These are phyloP conservation scores for Cyberlindnera amylophila DNA, from an alignment of 805 yeast genomes.

Conservation along the genomic window DNA sequence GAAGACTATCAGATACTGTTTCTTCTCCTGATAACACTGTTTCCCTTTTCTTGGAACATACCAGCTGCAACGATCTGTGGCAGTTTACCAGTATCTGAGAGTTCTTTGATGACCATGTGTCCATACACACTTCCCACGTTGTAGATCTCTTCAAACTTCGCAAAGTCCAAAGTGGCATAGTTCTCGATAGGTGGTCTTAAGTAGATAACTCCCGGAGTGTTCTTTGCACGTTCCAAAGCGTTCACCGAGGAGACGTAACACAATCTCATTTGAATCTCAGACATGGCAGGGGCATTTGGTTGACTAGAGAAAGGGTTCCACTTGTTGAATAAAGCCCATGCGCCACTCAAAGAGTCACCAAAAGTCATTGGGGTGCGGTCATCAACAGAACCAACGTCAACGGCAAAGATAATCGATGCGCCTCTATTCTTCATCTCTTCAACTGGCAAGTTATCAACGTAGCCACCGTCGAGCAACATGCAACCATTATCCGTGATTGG, in stretches of 20 bases:
- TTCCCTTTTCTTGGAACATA: slow-evolving; percentile 29
- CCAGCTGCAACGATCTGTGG: slow-evolving; percentile 59
- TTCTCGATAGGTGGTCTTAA: slow-evolving; percentile 91
- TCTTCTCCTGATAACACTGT: slow-evolving; percentile 44
- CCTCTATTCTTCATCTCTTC: slow-evolving; percentile 88
- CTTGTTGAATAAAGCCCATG: slow-evolving; percentile 83
- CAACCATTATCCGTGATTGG: slow-evolving; percentile 85
- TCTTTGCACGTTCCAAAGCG: slow-evolving; percentile 85
- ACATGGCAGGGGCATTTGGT: slow-evolving; percentile 90
- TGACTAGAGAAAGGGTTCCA: slow-evolving; percentile 86
- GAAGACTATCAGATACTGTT: slow-evolving; percentile 52
- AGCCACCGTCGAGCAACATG: slow-evolving; percentile 95
- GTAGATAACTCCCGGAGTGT: slow-evolving; percentile 79
- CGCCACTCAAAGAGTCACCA: slow-evolving; percentile 90
- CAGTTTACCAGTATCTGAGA: slow-evolving; percentile 50
- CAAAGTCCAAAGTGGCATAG: slow-evolving; percentile 89
- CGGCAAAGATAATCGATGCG: slow-evolving; percentile 82
- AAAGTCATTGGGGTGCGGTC: slow-evolving; percentile 85
- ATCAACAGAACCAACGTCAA: slow-evolving; percentile 94
- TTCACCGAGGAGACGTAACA: slow-evolving; percentile 95
- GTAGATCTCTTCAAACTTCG: slow-evolving; percentile 85
- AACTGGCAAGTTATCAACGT: slow-evolving; percentile 90
- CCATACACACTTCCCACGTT: slow-evolving; percentile 78
- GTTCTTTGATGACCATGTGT: slow-evolving; percentile 46
- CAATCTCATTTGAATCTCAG: slow-evolving; percentile 88